Evolutionary conservation across 2,329 filamentous ascomycete genomes (phyloP).

Genomic region (Aspergillus tanneri): DNA sequence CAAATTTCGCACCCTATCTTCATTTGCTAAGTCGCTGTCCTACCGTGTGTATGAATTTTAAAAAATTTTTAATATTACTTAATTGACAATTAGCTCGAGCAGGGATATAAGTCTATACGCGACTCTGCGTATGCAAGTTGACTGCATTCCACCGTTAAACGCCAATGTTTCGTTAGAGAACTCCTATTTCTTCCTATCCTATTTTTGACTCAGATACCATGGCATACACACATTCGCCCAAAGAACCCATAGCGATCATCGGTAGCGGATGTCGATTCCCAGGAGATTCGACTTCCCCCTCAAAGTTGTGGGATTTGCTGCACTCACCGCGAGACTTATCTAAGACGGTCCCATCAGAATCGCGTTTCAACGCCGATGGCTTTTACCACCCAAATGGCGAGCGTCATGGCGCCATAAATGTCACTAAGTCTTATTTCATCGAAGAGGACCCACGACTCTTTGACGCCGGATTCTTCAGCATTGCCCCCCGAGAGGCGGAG

Average conservation of each 20-base stretch:
- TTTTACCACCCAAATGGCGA: slow-evolving; percentile 24
- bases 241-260: slow-evolving; percentile 46
- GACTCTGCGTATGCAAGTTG: not conserved
- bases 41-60: too few relatives aligned
- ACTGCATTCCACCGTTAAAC: too few relatives aligned
- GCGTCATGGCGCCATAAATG: slow-evolving; percentile 31
- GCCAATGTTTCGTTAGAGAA: too few relatives aligned
- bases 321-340: slow-evolving; percentile 16
- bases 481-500: slow-evolving; percentile 22
- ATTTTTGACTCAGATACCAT: too few relatives aligned
- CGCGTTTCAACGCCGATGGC: slow-evolving; percentile 25
- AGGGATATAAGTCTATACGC: too few relatives aligned
- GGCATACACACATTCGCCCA: slow-evolving; percentile 14
- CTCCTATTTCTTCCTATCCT: too few relatives aligned
- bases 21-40: slow-evolving; percentile 2
- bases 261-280: slow-evolving; percentile 48
- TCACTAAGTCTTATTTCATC: slow-evolving; percentile 24
- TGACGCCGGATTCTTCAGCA: slow-evolving; percentile 27
- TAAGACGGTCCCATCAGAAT: slow-evolving; percentile 18
- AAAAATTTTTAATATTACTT: slow-evolving; percentile 4
- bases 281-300: slow-evolving; percentile 36
- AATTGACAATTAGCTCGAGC: not conserved
- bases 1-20: too few relatives aligned
- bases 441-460: slow-evolving; percentile 22
- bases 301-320: slow-evolving; percentile 44